Evolutionary conservation across 768 basidiomycete species (phyloP).

Genomic region (Xerocomellus chrysenteron): DNA sequence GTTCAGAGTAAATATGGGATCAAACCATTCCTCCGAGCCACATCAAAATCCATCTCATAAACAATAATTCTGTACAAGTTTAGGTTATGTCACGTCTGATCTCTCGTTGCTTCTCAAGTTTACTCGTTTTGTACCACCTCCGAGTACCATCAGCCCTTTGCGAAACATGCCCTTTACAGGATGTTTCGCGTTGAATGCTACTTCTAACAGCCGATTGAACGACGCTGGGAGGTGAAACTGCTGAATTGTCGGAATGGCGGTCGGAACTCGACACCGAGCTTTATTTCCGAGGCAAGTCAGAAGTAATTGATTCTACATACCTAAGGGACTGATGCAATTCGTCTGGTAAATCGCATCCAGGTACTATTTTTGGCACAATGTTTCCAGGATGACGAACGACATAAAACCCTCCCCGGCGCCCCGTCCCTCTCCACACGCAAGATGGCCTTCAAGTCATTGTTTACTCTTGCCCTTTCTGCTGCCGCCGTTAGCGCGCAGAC

Average conservation of each 20-base stretch:
- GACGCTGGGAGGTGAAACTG: slow-evolving; percentile 48
- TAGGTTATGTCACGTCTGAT: no score
- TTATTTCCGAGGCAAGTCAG: slow-evolving; percentile 66
- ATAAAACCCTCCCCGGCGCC: slow-evolving; percentile 6
- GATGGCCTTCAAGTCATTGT: slow-evolving; percentile 22
- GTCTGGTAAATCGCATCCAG: background rate
- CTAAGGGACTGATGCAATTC: background rate
- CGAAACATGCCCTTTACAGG: slow-evolving; percentile 22
- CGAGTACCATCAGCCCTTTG: no score
- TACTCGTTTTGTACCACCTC: no score
- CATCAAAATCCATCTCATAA: no score
- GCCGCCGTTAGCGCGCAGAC: slow-evolving; percentile 17
- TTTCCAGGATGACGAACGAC: background rate
- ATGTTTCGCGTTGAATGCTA: slow-evolving; percentile 55
- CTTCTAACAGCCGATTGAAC: slow-evolving; percentile 53
- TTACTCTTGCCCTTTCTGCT: slow-evolving; percentile 8
- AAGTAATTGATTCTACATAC: slow-evolving; percentile 49
- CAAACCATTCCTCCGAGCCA: background rate
- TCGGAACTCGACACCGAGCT: slow-evolving; percentile 51
- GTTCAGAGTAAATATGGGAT: no score
- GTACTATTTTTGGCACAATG: slow-evolving; percentile 5
- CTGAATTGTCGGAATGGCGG: slow-evolving; percentile 54
- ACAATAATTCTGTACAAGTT: no score
- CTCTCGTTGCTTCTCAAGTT: no score
- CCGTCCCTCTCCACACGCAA: background rate